phyloP scores from a whole-genome alignment of 371 early-diverging fungal species.

The Cladochytrium tenue region DNA sequence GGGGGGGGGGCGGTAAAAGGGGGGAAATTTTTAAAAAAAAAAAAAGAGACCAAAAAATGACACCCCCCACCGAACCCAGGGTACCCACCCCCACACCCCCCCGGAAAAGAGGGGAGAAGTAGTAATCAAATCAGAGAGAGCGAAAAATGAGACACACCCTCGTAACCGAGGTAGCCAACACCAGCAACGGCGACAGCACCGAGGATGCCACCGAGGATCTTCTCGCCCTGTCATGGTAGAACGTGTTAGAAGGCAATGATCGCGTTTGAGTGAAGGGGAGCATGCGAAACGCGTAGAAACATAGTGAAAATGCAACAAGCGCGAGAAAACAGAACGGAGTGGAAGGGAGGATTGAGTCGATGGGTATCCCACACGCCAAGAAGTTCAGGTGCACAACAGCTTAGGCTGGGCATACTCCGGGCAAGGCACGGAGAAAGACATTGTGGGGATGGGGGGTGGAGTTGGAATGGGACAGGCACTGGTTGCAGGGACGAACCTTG shows the following conservation, averaged over 20 bases:
- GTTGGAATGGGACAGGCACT: not conserved
- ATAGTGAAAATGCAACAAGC: not conserved
- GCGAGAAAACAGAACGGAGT: not conserved
- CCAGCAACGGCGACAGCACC: conserved; percentile 16
- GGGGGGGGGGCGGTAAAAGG: too few species aligned
- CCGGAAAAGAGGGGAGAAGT: not conserved
- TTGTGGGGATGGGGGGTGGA: not conserved
- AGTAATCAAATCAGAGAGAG: not conserved
- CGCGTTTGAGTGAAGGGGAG: not conserved
- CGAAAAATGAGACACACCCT: not conserved
- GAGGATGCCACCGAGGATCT: conserved; percentile 3
- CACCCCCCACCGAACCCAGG: too few species aligned
- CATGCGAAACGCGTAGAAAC: not conserved
- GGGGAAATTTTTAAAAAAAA: too few species aligned
- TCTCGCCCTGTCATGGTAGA: not conserved
- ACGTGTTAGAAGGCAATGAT: not conserved
- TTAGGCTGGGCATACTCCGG: not conserved
- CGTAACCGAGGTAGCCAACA: conserved; percentile 11
- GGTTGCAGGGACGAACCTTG: not conserved
- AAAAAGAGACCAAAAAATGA: too few species aligned
- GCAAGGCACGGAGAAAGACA: not conserved
- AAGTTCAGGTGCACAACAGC: too few species aligned
- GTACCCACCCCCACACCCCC: too few species aligned
- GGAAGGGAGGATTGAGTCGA: not conserved
- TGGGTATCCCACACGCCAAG: not conserved